Conservation (phyloP, 495 filamentous ascomycete species). For the Entonaema liquescens region DNA sequence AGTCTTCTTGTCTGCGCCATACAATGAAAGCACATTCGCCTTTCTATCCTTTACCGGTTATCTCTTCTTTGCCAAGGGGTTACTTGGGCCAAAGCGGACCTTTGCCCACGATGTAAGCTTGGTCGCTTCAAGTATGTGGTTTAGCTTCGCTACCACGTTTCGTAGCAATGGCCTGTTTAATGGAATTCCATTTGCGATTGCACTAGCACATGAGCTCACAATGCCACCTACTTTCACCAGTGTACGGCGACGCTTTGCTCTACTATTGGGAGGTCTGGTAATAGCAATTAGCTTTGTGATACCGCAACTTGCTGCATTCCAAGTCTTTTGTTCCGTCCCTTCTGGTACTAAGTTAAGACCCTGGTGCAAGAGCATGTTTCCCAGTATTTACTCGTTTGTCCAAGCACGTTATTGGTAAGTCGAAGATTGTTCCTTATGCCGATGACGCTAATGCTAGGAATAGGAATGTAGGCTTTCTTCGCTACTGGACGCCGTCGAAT, state of each 20-base stretch:
- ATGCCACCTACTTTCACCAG: constrained; percentile 41
- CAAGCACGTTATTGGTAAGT: constrained; percentile 86
- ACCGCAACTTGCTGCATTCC: constrained; percentile 82
- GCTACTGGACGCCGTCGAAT: constrained; percentile 90
- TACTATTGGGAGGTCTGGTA: constrained; percentile 70
- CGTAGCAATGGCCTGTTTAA: constrained; percentile 90
- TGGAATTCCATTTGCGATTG: constrained; percentile 65
- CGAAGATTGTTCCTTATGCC: background rate
- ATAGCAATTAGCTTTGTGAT: constrained; percentile 70
- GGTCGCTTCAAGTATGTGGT: constrained; percentile 68
- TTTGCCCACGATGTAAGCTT: constrained; percentile 51
- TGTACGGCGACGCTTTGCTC: constrained; percentile 59
- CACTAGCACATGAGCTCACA: constrained; percentile 62
- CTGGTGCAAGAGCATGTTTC: constrained; percentile 77
- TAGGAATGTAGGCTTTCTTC: constrained; percentile 87
- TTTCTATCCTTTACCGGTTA: constrained; percentile 78
- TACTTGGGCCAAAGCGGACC: constrained; percentile 42
- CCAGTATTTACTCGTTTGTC: constrained; percentile 92
- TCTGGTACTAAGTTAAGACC: constrained; percentile 55
- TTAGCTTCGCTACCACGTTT: constrained; percentile 76
- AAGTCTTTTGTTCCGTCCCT: constrained; percentile 67
- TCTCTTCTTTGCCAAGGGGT: constrained; percentile 71
- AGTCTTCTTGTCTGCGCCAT: constrained; percentile 88
- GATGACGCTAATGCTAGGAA: constrained; percentile 12
- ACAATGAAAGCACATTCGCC: constrained; percentile 81